These are phyloP conservation scores for Iris pallida DNA, from an alignment of 116 monocot species.

Conservation along the genomic window DNA sequence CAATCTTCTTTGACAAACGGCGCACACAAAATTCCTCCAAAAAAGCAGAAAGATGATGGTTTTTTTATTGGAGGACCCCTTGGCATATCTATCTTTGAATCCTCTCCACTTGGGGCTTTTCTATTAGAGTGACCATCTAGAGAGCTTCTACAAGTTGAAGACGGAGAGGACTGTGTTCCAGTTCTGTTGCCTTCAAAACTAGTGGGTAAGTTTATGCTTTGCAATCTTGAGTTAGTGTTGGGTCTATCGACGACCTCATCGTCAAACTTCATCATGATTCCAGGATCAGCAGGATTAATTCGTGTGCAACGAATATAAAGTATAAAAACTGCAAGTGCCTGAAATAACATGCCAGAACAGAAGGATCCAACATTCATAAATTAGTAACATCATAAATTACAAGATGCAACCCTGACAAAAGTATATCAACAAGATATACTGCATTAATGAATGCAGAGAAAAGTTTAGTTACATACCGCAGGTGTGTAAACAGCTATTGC, in stretches of 20 bases:
- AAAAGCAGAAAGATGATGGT: conserved; percentile 29
- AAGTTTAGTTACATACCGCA: conserved; percentile 12
- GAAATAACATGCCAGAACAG: conserved; percentile 17
- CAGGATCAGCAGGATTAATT: conserved; percentile 98
- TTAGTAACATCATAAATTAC: conserved; percentile 1
- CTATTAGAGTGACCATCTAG: conserved; percentile 39
- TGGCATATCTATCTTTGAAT: conserved; percentile 20
- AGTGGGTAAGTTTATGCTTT: conserved; percentile 31
- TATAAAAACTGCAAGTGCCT: conserved; percentile 92
- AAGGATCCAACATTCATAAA: background rate
- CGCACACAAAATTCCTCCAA: conserved; percentile 67
- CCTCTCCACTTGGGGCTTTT: conserved; percentile 37
- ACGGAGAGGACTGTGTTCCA: conserved; percentile 44
- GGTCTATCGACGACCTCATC: conserved; percentile 27
- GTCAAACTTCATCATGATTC: conserved; percentile 85
- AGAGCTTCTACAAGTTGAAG: conserved; percentile 59
- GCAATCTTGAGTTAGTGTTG: conserved; percentile 26
- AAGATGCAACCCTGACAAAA: conserved; percentile 3
- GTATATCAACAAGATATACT: background rate
- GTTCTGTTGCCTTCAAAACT: conserved; percentile 17
- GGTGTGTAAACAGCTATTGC: conserved; percentile 56
- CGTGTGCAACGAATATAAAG: conserved; percentile 86
- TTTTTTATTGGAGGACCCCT: conserved; percentile 28
- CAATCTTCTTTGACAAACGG: conserved; percentile 89
- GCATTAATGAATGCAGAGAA: background rate